Evolutionary conservation across 208 protist species (phyloP).

Genomic region (Crithidia sp.): DNA sequence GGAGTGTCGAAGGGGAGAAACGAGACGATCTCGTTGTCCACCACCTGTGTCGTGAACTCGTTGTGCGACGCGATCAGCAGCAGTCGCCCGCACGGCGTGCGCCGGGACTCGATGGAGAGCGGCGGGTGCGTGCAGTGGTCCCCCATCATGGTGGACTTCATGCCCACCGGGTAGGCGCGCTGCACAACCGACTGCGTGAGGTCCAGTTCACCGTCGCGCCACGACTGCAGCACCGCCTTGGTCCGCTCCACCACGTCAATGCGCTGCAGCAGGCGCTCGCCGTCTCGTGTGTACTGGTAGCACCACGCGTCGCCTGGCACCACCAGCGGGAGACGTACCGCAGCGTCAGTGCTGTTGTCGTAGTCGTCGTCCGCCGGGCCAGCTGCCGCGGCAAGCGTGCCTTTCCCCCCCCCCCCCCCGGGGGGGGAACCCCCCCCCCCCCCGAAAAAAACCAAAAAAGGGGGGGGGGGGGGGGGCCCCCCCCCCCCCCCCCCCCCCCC

Average conservation of each 20-base stretch:
- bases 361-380: background rate
- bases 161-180: background rate
- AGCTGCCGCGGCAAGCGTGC: background rate
- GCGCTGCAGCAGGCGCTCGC: slow-evolving; percentile 51
- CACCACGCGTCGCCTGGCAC: slow-evolving; percentile 22
- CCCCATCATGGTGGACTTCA: background rate
- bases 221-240: slow-evolving; percentile 49
- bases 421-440: no score
- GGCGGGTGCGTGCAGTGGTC: slow-evolving; percentile 43
- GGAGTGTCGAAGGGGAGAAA: slow-evolving; percentile 9
- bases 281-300: slow-evolving; percentile 48
- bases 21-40: slow-evolving; percentile 25
- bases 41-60: slow-evolving; percentile 40
- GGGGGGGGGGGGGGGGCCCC: no score
- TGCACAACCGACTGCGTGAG: slow-evolving; percentile 21
- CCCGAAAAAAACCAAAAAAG: no score
- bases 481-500: no score
- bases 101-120: slow-evolving; percentile 10
- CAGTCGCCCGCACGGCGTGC: slow-evolving; percentile 64
- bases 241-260: slow-evolving; percentile 58
- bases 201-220: slow-evolving; percentile 71
- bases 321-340: background rate
- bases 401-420: no score
- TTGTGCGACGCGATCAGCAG: slow-evolving; percentile 57
- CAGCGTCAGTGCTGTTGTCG: background rate